Percentiles rank a stretch among this genome's conserved stretches.
Conservation (phyloP, 495 filamentous ascomycete species). For the Talaromyces stipitatus region DNA sequence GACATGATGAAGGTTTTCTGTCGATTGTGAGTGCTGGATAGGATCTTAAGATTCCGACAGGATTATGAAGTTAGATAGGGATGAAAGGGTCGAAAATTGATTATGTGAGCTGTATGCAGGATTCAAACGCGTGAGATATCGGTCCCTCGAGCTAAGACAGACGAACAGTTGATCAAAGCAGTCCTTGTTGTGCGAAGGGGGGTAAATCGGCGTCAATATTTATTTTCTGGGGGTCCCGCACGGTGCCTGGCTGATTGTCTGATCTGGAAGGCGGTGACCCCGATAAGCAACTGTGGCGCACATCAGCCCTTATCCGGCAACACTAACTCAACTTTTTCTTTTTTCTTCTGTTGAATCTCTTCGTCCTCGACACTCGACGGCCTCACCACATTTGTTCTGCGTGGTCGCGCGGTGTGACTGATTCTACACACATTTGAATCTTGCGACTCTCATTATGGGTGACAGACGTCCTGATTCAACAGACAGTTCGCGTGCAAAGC, state of each 20-base stretch:
- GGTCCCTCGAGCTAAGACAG: not conserved
- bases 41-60: not conserved
- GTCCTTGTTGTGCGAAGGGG: not conserved
- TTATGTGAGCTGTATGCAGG: not conserved
- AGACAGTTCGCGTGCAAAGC: conserved; percentile 37
- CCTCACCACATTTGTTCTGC: not conserved
- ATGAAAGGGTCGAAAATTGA: not conserved
- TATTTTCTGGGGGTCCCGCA: not conserved
- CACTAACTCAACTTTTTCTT: not conserved
- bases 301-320: conserved; percentile 5
- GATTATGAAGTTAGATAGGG: not conserved
- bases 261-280: conserved; percentile 21
- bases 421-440: not conserved
- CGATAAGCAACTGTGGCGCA: conserved; percentile 24
- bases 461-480: conserved; percentile 34
- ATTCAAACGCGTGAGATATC: not conserved
- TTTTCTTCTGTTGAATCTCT: not conserved
- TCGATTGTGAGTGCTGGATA: not conserved
- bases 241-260: not conserved
- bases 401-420: not conserved
- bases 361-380: not conserved
- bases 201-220: not conserved
- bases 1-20: not conserved
- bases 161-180: not conserved
- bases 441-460: conserved; percentile 21